Evolutionary conservation across 2,329 filamentous ascomycete genomes (phyloP), one percentile per base, ranked within the genome.

Genomic region (Pestalotiopsis sp.): DNA sequence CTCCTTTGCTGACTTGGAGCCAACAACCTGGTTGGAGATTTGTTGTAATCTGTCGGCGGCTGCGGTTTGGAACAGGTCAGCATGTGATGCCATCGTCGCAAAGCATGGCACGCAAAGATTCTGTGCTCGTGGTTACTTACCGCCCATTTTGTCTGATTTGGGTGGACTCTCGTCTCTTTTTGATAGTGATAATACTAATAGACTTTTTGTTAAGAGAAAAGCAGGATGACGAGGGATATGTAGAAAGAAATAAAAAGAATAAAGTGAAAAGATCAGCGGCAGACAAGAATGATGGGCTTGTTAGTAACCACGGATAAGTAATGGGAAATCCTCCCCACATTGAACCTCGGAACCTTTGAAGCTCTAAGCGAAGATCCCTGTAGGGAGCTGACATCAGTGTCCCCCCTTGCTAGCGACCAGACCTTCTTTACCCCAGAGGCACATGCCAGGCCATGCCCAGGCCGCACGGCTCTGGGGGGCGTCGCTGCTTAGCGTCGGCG

Each of bases 1-100:
- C 70, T 87, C 86, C 70, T 82, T 81, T 64, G 83, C 81, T 71
- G 83, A 82, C 69, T 81, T 78, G 31, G 79, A 78, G 71, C 83
- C 83, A 69, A 82, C 75, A 76, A 91, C 81, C 84, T 91, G 89
- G 83, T 84, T 85, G 71, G 88, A 88, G 75, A 91, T 85, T 76
- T 90, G 87, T 65, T 84, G 82, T 69, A 90, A 81, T 81, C 87
- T 82, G 72, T 89, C 87, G 76, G 87, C 78, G 74, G 87, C 87
- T 89, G 74, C 31, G 65, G 67, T 45, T 45, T 45, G 38, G 3
- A 39, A 66, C 25, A 68, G 45, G 69, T 65, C 41, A 52, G 61
- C 49, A 52, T 52, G 45, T 52, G 45, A 52, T 52, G 45, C 45
- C 17, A 9, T 52, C 14, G 45, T 20, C 45, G n/a, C 45, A 45